Evolutionary conservation across 2,329 filamentous ascomycete genomes (phyloP).

Genomic region (Alternaria triticimaculans): DNA sequence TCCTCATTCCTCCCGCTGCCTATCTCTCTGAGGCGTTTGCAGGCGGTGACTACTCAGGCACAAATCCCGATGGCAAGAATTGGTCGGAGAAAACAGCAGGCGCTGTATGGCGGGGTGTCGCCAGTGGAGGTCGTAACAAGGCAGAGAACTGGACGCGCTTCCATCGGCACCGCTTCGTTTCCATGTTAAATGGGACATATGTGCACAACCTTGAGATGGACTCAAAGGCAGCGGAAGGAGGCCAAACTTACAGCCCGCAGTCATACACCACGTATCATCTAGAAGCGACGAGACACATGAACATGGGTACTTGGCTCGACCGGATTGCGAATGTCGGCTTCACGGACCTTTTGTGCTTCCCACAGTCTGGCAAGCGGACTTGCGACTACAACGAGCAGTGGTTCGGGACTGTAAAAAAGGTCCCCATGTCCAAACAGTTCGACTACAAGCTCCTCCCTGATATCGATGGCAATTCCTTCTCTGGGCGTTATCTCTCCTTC

Average conservation of each 20-base stretch:
- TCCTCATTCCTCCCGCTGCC: constrained; percentile 58
- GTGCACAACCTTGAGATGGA: constrained; percentile 57
- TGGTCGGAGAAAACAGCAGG: constrained; percentile 54
- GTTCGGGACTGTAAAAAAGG: constrained; percentile 40
- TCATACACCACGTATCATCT: constrained; percentile 49
- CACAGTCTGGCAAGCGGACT: constrained; percentile 39
- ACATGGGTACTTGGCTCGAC: constrained; percentile 51
- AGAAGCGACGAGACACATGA: constrained; percentile 32
- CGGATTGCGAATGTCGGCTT: constrained; percentile 53
- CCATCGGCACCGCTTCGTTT: constrained; percentile 76
- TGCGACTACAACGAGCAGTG: constrained; percentile 58
- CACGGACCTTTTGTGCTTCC: constrained; percentile 55
- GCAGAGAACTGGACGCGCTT: constrained; percentile 72
- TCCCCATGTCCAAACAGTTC: constrained; percentile 53
- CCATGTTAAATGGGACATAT: constrained; percentile 73
- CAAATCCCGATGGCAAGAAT: constrained; percentile 44
- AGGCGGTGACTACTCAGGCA: constrained; percentile 49
- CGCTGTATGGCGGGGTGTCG: constrained; percentile 57
- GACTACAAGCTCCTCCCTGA: constrained; percentile 74
- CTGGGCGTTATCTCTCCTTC: constrained; percentile 58
- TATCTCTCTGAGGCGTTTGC: constrained; percentile 55
- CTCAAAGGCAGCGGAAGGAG: constrained; percentile 20
- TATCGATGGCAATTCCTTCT: constrained; percentile 70
- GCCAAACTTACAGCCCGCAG: constrained; percentile 51
- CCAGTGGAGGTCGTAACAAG: constrained; percentile 56